Conservation (phyloP, 2,329 filamentous ascomycete genomes). For the Kalaharituber pfeilii region DNA sequence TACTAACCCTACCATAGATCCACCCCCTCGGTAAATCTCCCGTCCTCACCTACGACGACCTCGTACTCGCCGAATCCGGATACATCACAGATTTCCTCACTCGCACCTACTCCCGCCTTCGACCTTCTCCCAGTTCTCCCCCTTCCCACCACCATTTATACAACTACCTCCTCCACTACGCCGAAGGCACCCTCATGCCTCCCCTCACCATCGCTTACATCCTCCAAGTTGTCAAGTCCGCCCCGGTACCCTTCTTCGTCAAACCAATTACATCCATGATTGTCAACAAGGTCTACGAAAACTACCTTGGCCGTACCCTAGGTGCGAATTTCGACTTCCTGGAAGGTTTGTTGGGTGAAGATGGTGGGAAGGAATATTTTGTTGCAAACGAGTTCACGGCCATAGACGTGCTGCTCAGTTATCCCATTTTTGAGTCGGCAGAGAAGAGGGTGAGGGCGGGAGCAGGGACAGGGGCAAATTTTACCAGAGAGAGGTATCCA, state of each 20-base stretch:
- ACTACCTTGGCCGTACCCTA: slow-evolving; percentile 17
- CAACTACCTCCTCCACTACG: slow-evolving; percentile 59
- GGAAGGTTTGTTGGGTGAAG: slow-evolving; percentile 18
- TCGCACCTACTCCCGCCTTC: slow-evolving; percentile 40
- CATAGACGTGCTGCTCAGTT: slow-evolving; percentile 19
- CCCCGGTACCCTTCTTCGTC: slow-evolving; percentile 50
- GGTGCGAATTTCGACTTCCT: slow-evolving; percentile 19
- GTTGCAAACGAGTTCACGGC: slow-evolving; percentile 18
- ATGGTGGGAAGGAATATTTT: slow-evolving; percentile 13
- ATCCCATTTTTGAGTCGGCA: slow-evolving; percentile 13
- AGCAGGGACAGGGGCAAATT: too few species aligned
- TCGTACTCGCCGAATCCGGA: slow-evolving; percentile 63
- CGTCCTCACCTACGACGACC: slow-evolving; percentile 37
- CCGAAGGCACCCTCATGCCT: slow-evolving; percentile 69
- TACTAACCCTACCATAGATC: slow-evolving; percentile 32
- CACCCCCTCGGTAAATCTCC: slow-evolving; percentile 83
- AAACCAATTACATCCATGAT: slow-evolving; percentile 44
- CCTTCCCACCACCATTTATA: not conserved
- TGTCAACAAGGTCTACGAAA: slow-evolving; percentile 26
- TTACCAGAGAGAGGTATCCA: slow-evolving; percentile 17
- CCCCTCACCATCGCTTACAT: slow-evolving; percentile 48
- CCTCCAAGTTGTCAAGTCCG: slow-evolving; percentile 37
- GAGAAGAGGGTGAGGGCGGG: slow-evolving; percentile 11
- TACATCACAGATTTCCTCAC: slow-evolving; percentile 67
- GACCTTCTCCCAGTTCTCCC: not conserved